Base-by-base conservation (phyloP, 2,329 filamentous ascomycete species). In the Penicillium palitans region DNA sequence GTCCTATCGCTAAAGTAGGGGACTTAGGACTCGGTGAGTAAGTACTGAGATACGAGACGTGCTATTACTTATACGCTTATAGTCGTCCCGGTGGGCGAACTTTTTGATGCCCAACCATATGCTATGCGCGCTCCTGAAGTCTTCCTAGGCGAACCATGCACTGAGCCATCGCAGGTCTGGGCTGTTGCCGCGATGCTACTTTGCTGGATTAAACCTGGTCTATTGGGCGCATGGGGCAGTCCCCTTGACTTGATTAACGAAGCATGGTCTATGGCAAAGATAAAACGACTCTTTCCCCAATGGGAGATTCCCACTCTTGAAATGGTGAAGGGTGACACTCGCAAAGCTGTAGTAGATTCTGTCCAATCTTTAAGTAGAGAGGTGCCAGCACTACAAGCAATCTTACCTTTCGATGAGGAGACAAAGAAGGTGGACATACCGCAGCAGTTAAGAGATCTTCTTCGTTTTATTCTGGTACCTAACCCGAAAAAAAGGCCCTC, bases 201-300 rank as follows among this genome's bases (percentile, higher is more conserved):
- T 41, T 41, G 49, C 37, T 51, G 37, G 49, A n/a, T 51, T 8
- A 51, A 51, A 41, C 24, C 49, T 24, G 49, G 49, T 31, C 12
- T 51, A 5, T 41, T 51, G 0, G 37, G 49, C 4, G 3, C 2
- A 6, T 41, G 35, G n/a, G 37, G 1, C 0, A 31, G 37, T 13
- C n/a, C 25, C n/a, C 13, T 8, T 41, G 8, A 8, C 15, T 10
- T 51, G 4, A 9, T 51, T 12, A 41, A 51, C 37, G 25, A 27
- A 2, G 21, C 35, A 29, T 50, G 48, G 48, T 29, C 33, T 17
- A 50, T 50, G n/a, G 35, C 24, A 21, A 50, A 50, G 35, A 37
- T 50, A 19, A 3, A 15, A 7, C 48, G 35, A 3, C 35, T 50
- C 48, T 50, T 50, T 5, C 35, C 48, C 24, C 0, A 50, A 6